Base-by-base conservation (phyloP, 1,284 basidiomycete genomes). In the Dichomitus squalens region DNA sequence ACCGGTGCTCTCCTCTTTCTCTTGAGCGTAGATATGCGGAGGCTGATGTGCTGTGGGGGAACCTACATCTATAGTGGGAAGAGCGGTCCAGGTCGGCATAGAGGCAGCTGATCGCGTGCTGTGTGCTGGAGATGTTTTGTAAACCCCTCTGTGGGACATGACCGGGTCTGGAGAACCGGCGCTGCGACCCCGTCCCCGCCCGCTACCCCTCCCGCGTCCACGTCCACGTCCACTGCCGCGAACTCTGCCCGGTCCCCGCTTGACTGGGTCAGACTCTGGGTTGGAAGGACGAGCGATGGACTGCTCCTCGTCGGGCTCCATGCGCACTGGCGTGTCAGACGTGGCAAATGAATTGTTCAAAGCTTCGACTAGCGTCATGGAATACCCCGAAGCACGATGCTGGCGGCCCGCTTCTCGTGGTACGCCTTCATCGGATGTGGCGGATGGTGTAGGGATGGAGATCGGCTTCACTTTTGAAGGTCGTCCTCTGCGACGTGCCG, bases 401-500 rank as follows among this genome's bases (percentile, higher is more conserved):
- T 41, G 52, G 2, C 7, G 14, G 33, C 12, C 18, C 2, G n/a
- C 20, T 16, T 23, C 7, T 4, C 14, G 33, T n/a, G 27, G 6
- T 18, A 7, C 35, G 7, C n/a, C 27, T 5, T 54, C 56, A 5
- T 58, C 53, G 0, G 61, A 54, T 0, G 61, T 53, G 2, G 61
- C 41, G 2, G 61, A 58, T 3, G 61, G 59, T 8, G 57, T 52
- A 0, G 57, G 60, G 5, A 60, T 48, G 0, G 58, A 49, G 23
- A 49, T 53, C 0, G 48, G 34, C 34, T 58, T 60, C 9, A 40
- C 23, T 6, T 54, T 49, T 6, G 18, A 34, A 14, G 43, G 49
- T 2, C 52, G 55, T 20, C 52, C 59, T 20, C 55, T 47, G 29
- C 51, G 33, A 33, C 21, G 52, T 8, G 36, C 44, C 7, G 25